Percentiles rank a stretch among this genome's conserved stretches.
phyloP scores from a whole-genome alignment of 2,329 filamentous ascomycete genomes.

The Fusarium torulosum region DNA sequence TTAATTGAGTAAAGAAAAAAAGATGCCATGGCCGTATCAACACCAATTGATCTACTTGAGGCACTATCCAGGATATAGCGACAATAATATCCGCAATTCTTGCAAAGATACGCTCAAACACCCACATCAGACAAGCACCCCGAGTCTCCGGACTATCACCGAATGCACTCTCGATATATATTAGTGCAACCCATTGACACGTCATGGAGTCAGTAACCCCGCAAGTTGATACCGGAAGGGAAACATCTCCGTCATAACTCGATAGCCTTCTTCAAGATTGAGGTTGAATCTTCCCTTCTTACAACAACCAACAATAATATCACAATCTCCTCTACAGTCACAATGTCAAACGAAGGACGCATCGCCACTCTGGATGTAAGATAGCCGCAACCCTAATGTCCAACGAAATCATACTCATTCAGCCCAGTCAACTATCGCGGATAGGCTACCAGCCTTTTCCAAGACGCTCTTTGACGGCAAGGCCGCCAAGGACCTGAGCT shows the following conservation, averaged over 20 bases:
- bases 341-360: conserved; percentile 47
- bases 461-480: conserved; percentile 79
- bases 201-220: conserved; percentile 44
- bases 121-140: conserved; percentile 16
- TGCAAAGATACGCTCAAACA: conserved; percentile 6
- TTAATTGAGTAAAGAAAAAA: conserved; percentile 3
- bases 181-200: conserved; percentile 31
- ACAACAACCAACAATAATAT: conserved; percentile 12
- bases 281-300: conserved; percentile 4
- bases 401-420: conserved; percentile 21
- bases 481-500: conserved; percentile 78
- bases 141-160: conserved; percentile 50
- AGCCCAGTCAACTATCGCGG: conserved; percentile 71
- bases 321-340: conserved; percentile 11
- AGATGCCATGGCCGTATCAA: not conserved
- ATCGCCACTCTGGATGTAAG: conserved; percentile 56
- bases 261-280: conserved; percentile 2
- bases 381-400: not conserved
- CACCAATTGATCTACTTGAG: not conserved
- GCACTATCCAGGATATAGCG: not conserved
- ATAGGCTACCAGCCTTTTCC: conserved; percentile 77
- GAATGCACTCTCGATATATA: conserved; percentile 34
- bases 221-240: conserved; percentile 40
- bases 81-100: conserved; percentile 12
- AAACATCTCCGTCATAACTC: conserved; percentile 33